Conservation (phyloP, 108 stramenopile species). For the Mediolabrus comicus region DNA sequence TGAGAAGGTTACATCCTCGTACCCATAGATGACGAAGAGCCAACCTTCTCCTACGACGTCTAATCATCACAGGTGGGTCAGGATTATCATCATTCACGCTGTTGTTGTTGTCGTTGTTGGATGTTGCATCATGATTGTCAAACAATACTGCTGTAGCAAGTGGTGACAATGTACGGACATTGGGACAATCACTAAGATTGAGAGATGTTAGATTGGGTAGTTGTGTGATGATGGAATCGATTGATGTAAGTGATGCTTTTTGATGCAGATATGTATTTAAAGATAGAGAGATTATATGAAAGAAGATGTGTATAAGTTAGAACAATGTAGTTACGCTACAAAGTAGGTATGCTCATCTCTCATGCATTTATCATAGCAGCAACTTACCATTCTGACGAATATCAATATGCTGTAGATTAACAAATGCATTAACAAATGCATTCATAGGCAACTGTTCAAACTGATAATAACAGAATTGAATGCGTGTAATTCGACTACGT, state of each 20-base stretch:
- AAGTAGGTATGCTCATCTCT: too few species aligned
- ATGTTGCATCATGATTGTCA: neutral
- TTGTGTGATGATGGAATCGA: constrained; percentile 33
- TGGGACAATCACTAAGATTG: constrained; percentile 45
- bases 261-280: neutral
- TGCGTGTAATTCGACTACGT: constrained; percentile 19
- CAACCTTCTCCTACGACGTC: neutral
- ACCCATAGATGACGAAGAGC: constrained; percentile 40
- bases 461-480: constrained; percentile 39
- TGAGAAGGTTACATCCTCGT: constrained; percentile 33
- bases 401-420: constrained; percentile 36
- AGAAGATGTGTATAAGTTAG: neutral
- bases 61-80: too few species aligned
- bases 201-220: constrained; percentile 33
- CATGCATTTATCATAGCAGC: too few species aligned
- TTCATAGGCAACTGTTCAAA: constrained; percentile 22
- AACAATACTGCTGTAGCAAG: constrained; percentile 5
- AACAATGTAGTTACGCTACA: neutral
- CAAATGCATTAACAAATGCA: constrained; percentile 14
- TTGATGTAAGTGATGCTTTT: constrained; percentile 33
- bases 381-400: constrained; percentile 42
- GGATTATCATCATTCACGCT: neutral
- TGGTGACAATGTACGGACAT: constrained; percentile 23
- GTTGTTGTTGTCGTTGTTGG: neutral
- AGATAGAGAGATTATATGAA: neutral